These are phyloP conservation scores for Musa troglodytarum DNA, from an alignment of 176 grass and related monocot species.

Conservation along the genomic window DNA sequence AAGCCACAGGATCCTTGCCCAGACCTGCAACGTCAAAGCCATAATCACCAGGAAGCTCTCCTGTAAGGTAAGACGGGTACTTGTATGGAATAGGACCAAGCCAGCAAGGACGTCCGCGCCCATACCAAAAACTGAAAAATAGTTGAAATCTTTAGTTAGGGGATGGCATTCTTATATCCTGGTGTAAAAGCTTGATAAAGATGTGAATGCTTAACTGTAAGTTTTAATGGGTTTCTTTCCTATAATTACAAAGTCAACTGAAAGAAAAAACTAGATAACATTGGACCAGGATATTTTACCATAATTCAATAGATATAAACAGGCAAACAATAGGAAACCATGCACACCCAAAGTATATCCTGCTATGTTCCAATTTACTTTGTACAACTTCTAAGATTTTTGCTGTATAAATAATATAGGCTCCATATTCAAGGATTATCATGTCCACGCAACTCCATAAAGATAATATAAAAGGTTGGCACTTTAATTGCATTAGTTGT, in stretches of 20 bases:
- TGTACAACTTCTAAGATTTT: too few relatives aligned
- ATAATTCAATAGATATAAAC: too few relatives aligned
- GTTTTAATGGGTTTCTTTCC: neutral
- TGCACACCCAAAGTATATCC: too few relatives aligned
- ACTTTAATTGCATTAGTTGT: too few relatives aligned
- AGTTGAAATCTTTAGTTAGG: neutral
- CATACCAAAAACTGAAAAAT: constrained; percentile 61
- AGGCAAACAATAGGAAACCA: too few relatives aligned
- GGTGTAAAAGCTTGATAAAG: neutral
- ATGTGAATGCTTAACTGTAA: too few relatives aligned
- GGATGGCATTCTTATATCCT: neutral
- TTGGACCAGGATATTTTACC: too few relatives aligned
- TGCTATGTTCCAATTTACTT: too few relatives aligned
- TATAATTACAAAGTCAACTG: neutral
- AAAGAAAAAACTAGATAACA: neutral
- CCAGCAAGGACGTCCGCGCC: constrained; percentile 66
- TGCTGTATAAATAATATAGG: too few relatives aligned
- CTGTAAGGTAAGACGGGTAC: constrained; percentile 59
- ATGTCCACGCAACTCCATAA: too few relatives aligned
- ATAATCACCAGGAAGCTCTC: constrained; percentile 83
- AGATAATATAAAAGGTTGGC: too few relatives aligned
- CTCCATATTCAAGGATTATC: too few relatives aligned
- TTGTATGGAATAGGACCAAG: constrained; percentile 66
- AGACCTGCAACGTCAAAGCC: constrained; percentile 85
- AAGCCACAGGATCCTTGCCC: constrained; percentile 64